Evolutionary conservation across 2,329 filamentous ascomycete genomes (phyloP).

Genomic region (Cytospora paraplurivora): DNA sequence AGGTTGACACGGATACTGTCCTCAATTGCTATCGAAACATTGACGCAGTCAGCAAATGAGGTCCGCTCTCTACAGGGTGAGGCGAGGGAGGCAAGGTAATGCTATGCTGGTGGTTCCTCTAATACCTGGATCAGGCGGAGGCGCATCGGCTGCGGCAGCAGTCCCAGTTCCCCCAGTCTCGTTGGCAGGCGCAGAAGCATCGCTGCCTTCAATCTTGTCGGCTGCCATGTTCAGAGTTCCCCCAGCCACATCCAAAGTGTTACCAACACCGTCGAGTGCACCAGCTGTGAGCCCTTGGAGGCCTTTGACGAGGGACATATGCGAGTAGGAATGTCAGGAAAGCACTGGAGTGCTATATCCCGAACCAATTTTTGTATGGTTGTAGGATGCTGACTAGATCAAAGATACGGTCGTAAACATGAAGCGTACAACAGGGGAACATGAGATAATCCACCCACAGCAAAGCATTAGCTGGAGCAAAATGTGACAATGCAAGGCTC

Average conservation of each 20-base stretch:
- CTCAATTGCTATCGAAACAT: neutral
- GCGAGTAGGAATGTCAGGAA: neutral
- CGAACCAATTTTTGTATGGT: no score
- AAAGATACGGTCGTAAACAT: no score
- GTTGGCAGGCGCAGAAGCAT: no score
- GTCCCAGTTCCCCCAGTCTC: no score
- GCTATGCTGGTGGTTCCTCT: neutral
- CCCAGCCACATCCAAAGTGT: neutral
- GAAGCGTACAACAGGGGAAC: no score
- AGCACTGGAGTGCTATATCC: neutral
- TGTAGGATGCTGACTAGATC: no score
- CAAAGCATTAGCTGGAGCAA: no score
- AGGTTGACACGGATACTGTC: constrained; percentile 2
- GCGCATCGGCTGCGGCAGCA: neutral
- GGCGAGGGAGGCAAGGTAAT: neutral
- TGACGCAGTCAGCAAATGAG: neutral
- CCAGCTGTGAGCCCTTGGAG: neutral
- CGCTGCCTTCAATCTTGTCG: neutral
- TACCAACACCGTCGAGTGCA: neutral
- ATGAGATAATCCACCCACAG: no score
- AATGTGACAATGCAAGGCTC: no score
- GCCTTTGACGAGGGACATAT: neutral
- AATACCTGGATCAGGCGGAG: neutral
- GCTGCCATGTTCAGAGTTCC: neutral
- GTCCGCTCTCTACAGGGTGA: neutral